Percentiles rank a stretch among this genome's conserved stretches.
Evolutionary conservation across 2,329 filamentous ascomycete species (phyloP).

Genomic region (Pseudogymnoascus verrucosus): DNA sequence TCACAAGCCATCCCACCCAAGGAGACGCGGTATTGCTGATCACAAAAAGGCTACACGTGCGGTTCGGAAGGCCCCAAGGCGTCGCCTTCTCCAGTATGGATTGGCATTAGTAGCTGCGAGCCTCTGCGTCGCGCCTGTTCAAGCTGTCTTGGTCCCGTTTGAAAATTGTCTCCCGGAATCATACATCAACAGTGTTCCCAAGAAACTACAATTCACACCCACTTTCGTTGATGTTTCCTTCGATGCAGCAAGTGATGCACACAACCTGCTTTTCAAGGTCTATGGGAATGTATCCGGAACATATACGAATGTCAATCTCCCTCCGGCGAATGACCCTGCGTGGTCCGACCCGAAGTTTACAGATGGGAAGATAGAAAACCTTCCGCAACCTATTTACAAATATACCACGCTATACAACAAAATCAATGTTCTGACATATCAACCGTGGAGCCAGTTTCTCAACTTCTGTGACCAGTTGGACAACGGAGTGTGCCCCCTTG

Average conservation of each 20-base stretch:
- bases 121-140: slow-evolving; percentile 32
- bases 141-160: slow-evolving; percentile 65
- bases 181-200: slow-evolving; percentile 48
- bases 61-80: not conserved
- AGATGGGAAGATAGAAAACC: slow-evolving; percentile 66
- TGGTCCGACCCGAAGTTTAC: slow-evolving; percentile 56
- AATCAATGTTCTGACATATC: slow-evolving; percentile 70
- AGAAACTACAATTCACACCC: slow-evolving; percentile 72
- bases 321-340: slow-evolving; percentile 46
- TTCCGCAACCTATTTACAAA: slow-evolving; percentile 41
- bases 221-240: slow-evolving; percentile 67
- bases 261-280: slow-evolving; percentile 67
- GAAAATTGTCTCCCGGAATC: slow-evolving; percentile 70
- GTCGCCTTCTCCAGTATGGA: not conserved
- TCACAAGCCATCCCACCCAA: not conserved
- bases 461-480: slow-evolving; percentile 60
- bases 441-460: slow-evolving; percentile 48
- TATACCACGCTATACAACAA: slow-evolving; percentile 66
- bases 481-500: slow-evolving; percentile 65
- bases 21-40: not conserved
- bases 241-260: slow-evolving; percentile 48
- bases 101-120: slow-evolving; percentile 17
- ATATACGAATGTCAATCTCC: slow-evolving; percentile 47
- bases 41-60: not conserved
- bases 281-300: slow-evolving; percentile 89